Percentiles rank a stretch among this genome's conserved stretches.
These are phyloP conservation scores for Areca catechu DNA, from an alignment of 176 grass and related monocot genomes.

Conservation along the genomic window DNA sequence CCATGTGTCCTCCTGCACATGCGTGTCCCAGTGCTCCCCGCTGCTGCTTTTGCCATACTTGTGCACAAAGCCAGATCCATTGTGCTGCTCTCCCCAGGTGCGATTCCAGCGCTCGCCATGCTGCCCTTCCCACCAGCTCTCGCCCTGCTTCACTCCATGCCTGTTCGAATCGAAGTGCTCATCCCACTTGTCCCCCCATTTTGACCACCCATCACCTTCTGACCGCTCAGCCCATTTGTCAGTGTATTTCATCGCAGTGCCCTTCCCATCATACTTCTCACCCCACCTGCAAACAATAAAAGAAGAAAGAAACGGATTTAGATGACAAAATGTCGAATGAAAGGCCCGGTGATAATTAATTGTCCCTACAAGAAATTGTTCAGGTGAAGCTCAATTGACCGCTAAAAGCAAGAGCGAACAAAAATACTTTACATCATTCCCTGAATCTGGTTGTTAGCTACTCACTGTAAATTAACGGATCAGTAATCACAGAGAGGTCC, in stretches of 20 bases:
- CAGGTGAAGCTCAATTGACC: no score
- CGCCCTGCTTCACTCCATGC: constrained; percentile 66
- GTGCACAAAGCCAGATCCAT: constrained; percentile 72
- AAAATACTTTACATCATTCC: no score
- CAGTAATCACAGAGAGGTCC: no score
- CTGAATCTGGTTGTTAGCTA: no score
- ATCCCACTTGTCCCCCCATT: constrained; percentile 97
- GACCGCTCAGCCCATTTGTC: constrained; percentile 88
- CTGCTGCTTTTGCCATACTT: constrained; percentile 89
- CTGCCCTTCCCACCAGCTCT: constrained; percentile 88
- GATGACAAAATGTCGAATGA: neutral
- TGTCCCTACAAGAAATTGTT: neutral
- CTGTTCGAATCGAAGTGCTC: constrained; percentile 50
- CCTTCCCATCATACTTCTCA: constrained; percentile 69
- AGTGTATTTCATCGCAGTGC: constrained; percentile 72
- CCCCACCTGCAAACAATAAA: constrained; percentile 55
- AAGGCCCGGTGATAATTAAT: neutral
- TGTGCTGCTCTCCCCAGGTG: constrained; percentile 91
- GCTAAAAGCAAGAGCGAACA: no score
- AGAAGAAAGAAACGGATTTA: neutral
- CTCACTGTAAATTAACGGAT: no score
- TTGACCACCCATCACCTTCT: constrained; percentile 64
- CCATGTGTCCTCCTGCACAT: constrained; percentile 67
- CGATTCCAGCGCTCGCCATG: constrained; percentile 79
- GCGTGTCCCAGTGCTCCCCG: constrained; percentile 91